A percentile compares a stretch with the other conserved stretches of the same genome.
Conservation (phyloP, 2,329 filamentous ascomycete species). For the Aurifilum marmelostoma region DNA sequence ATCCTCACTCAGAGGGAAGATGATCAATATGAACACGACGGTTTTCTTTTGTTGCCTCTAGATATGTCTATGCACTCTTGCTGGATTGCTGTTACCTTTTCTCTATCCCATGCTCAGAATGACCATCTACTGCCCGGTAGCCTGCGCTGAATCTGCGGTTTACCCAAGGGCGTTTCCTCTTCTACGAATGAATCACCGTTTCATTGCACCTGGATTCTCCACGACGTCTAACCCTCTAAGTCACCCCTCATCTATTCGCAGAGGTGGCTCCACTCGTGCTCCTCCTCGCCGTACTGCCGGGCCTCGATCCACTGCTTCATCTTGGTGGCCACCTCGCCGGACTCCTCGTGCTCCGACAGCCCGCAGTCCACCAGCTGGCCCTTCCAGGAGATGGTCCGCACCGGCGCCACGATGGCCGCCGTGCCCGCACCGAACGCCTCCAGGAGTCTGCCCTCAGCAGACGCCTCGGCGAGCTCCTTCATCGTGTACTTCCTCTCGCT, state of each 20-base stretch:
- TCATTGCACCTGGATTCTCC: background rate
- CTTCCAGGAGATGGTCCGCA: conserved; percentile 88
- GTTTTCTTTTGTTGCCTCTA: conserved; percentile 24
- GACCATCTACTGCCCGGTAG: background rate
- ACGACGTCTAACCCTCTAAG: background rate
- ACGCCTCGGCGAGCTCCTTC: conserved; percentile 79
- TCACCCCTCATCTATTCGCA: conserved; percentile 35
- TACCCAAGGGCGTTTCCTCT: background rate
- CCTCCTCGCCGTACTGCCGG: conserved; percentile 92
- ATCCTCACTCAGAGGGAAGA: conserved; percentile 10
- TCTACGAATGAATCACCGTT: background rate
- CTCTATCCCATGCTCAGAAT: background rate
- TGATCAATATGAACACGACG: conserved; percentile 22
- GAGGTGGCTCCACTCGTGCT: conserved; percentile 84
- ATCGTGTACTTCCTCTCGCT: conserved; percentile 92
- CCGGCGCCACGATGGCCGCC: conserved; percentile 89
- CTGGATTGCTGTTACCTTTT: background rate
- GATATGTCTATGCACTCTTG: conserved; percentile 16
- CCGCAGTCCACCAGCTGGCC: conserved; percentile 82
- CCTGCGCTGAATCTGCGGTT: background rate
- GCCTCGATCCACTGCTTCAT: conserved; percentile 98
- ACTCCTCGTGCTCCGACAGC: conserved; percentile 78
- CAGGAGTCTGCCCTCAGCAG: conserved; percentile 80
- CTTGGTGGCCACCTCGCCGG: conserved; percentile 78
- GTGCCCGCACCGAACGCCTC: conserved; percentile 96